Conservation (phyloP, 345 rosid species). For the Rhodamnia argentea region DNA sequence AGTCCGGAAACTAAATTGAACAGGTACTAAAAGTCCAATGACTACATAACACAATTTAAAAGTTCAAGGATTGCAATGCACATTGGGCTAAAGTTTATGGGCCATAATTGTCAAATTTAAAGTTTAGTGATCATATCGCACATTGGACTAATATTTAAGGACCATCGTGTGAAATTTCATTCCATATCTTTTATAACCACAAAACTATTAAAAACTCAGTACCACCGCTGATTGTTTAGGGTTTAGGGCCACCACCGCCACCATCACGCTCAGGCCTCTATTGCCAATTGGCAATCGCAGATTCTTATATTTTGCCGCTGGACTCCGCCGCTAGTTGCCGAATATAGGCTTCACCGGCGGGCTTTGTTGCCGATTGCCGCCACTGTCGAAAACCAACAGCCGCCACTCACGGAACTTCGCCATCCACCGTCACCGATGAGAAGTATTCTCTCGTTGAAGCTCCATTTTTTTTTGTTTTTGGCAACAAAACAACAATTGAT, state of each 20-base stretch:
- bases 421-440: not conserved
- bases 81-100: no score
- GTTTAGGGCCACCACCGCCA: not conserved
- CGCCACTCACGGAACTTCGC: not conserved
- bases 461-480: not conserved
- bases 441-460: not conserved
- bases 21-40: no score
- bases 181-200: not conserved
- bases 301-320: accelerated
- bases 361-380: not conserved
- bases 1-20: no score
- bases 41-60: no score
- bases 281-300: no score
- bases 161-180: not conserved
- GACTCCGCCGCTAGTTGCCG: not conserved
- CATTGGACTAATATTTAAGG: no score
- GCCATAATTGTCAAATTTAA: no score
- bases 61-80: no score
- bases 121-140: no score
- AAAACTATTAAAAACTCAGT: not conserved
- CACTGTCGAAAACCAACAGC: not conserved
- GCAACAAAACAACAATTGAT: not conserved
- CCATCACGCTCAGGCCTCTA: not conserved
- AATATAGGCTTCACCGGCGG: not conserved
- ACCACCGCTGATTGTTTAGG: no score